Percentiles rank a stretch among this genome's conserved stretches.
phyloP scores from a whole-genome alignment of 23 red algal genomes.

The Gracilaria domingensis region DNA sequence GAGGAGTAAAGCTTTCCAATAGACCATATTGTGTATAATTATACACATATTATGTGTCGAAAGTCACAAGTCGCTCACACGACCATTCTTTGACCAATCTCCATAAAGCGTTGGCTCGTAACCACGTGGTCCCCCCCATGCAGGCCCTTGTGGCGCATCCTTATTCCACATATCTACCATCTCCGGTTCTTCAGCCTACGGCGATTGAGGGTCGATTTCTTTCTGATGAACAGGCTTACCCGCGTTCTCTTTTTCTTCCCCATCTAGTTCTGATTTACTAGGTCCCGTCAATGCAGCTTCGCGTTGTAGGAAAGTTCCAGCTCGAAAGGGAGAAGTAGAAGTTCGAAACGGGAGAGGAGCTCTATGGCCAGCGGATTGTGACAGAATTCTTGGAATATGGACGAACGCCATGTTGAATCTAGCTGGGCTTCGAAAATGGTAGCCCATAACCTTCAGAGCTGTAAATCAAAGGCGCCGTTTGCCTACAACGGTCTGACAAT shows the following conservation, averaged over 20 bases:
- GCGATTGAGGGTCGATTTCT: neutral
- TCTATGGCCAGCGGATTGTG: neutral
- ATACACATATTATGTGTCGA: no score
- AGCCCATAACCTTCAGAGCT: no score
- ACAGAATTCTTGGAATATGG: neutral
- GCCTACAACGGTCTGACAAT: no score
- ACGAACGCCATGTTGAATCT: neutral
- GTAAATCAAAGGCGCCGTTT: no score
- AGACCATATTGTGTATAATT: neutral
- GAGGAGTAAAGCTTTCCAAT: neutral
- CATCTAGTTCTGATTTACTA: neutral
- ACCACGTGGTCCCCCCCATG: conserved; percentile 86
- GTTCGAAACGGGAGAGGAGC: neutral
- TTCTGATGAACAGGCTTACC: neutral
- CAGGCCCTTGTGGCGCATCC: conserved; percentile 75
- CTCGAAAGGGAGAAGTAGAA: no score
- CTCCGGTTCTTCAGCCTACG: conserved; percentile 16
- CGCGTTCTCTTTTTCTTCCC: neutral
- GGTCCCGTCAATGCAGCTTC: neutral
- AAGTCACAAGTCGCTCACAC: conserved; percentile 74
- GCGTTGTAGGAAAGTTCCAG: neutral
- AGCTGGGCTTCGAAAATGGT: no score
- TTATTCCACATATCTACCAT: conserved; percentile 90
- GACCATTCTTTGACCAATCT: conserved; percentile 71
- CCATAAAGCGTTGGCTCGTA: conserved; percentile 85